Evolutionary conservation across 495 filamentous ascomycete species (phyloP), one percentile per base, ranked within the genome.

Genomic region (Amniculicola lignicola): DNA sequence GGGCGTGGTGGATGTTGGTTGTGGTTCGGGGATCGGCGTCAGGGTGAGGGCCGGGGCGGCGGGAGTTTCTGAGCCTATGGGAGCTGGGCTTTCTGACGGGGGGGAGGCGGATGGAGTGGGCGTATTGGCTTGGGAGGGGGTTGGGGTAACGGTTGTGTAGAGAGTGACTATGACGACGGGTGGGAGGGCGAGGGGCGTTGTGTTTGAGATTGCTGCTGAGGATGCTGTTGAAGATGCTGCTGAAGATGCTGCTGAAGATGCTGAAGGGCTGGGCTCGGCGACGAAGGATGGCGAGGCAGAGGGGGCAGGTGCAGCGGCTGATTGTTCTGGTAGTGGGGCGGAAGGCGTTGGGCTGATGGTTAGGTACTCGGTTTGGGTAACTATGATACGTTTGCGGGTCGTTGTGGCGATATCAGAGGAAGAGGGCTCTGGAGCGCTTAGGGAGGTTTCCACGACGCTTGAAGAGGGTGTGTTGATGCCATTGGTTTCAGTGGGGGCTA

Each of bases 331-430:
- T 41, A 24, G 2, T 4, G 44, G 27, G 18, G 35, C 29, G 5
- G 42, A n/a, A 31, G 49, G 16, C 29, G 50, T 16, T 9, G 51
- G 39, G 37, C 18, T 27, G 28, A 62, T 46, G 31, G 59, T 62
- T 12, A 53, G 56, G 40, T 47, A 63, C 16, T 59, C 35, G 3
- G 61, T 63, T 18, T 54, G 24, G 6, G 61, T 63, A 22, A 63
- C 50, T 12, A 59, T 33, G 35, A 59, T 23, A 16, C 55, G 18
- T 31, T 24, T 49, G 10, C 47, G 54, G 4, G 6, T 9, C 14
- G 51, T 15, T 18, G 9, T 22, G 14, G 46, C 11, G 10, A 15
- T 46, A 22, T n/a, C 27, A 38, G 7, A 16, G 42, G 18, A 27
- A 18, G 43, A n/a, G n/a, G n/a, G n/a, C n/a, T n/a, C n/a, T n/a